Base-by-base conservation (phyloP, 2,329 filamentous ascomycete species). In the Alternaria sp. region DNA sequence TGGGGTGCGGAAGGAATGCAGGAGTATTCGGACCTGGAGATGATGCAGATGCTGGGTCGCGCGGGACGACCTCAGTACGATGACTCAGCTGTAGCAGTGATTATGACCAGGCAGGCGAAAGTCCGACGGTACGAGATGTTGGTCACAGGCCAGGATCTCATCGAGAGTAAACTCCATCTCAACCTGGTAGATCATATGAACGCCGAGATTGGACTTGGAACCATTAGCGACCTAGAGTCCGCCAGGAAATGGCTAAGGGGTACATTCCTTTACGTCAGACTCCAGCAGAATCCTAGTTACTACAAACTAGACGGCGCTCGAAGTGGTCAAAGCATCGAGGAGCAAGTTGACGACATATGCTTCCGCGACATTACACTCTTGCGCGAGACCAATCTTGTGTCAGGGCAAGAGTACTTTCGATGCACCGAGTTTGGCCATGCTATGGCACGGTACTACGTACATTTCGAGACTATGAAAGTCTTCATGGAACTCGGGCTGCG, bases 11-110 rank as follows among this genome's bases (percentile, higher is more conserved):
- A 85, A 7, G 84, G 80, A 8, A 72, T 87, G 40, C 86, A 89
- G 59, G 92, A 96, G 75, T 93, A 93, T 68, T 89, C 91, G 0
- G 92, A 96, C 74, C 83, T 96, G 6, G 93, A 96, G 69, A 86
- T 95, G 65, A 95, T 95, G 90, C 93, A 97, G 72, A 96, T 97
- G 93, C 86, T 96, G 52, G 93, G 93, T 7, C 88, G 93, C 66
- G 93, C 93, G 54, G 93, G 93, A 1, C 85, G 93, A 19, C 93
- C 93, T 6, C 93, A 96, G 73, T 96, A 94, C 66, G 93, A 95
- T 70, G 85, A 88, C 53, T 91, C 83, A 61, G 93, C 91, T 4
- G 85, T 89, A 43, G 93, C 91, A 11, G 89, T 96, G 15, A 94
- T 97, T 58, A 88, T 97, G 82, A 96, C 93, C 0, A 86, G 87